Evolutionary conservation across 208 protist genomes (phyloP), one percentile per base, ranked within the genome.

Genomic region (Leishmania lainsoni): DNA sequence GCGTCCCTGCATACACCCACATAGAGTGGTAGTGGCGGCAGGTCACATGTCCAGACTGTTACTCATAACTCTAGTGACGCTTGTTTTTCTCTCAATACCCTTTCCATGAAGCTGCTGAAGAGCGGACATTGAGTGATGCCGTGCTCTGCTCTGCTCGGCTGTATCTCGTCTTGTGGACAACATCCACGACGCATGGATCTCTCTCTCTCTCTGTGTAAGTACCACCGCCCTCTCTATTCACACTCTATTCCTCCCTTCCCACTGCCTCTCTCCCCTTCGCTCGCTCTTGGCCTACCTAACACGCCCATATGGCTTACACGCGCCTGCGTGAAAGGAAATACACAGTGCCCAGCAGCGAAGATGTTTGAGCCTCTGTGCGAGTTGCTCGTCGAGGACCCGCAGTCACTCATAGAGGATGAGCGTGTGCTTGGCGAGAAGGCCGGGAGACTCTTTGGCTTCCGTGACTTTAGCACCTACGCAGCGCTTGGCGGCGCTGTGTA

Each of bases 331-430:
- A 77, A 14, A n/a, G 1, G 32, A 51, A 72, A 32, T n/a, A 61
- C 29, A 2, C 29, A 59, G 35, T 29, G 52, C 32, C 29, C 0
- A 4, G 35, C 17, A 20, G 17, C 5, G 63, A 79, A 51, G 42
- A 95, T 97, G 92, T 95, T 93, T 68, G 87, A 95, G 75, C 91
- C 91, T 0, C 77, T 96, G 51, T 83, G 87, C 5, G 93, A 96
- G 75, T 65, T 94, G 17, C 78, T 89, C n/a, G 69, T 74, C 39
- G 84, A 83, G 45, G 68, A 90, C 6, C 79, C 85, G 32, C 75
- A 86, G 76, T 80, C 83, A 16, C 76, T 93, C 29, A 49, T 86
- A 51, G 75, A 84, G 29, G 90, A 92, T 26, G 84, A 83, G 17
- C 79, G 70, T 2, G 49, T 94, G 26, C 77, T 97, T 42, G 94